Evolutionary conservation across 202 grass and related monocot genomes (phyloP).

Genomic region (Schoenoplectus triqueter): DNA sequence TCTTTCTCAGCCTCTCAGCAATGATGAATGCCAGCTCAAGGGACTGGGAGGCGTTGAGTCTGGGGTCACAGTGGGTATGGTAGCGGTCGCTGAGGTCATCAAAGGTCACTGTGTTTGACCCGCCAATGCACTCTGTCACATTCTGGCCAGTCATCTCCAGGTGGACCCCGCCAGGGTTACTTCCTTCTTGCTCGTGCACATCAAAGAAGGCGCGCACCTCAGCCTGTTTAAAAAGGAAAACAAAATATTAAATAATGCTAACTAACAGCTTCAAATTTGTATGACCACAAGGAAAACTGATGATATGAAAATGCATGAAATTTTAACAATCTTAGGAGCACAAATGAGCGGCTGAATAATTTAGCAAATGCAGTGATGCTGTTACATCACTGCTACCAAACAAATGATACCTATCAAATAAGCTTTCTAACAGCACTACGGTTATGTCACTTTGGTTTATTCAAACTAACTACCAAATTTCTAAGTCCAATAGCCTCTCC

Average conservation of each 20-base stretch:
- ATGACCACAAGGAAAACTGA: not conserved
- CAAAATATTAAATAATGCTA: not conserved
- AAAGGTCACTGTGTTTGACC: constrained; percentile 84
- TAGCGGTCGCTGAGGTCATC: constrained; percentile 86
- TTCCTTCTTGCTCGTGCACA: constrained; percentile 92
- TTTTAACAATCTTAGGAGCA: not conserved
- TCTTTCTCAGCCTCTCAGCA: constrained; percentile 87
- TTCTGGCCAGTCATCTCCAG: constrained; percentile 98
- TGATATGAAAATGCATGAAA: constrained; percentile 17
- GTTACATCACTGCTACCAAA: not conserved
- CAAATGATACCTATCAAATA: constrained; percentile 37
- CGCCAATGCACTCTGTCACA: constrained; percentile 89
- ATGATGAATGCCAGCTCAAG: constrained; percentile 91
- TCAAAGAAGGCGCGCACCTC: constrained; percentile 94
- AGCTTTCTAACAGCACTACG: constrained; percentile 19
- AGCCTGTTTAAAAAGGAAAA: constrained; percentile 49
- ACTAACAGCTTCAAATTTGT: constrained; percentile 1
- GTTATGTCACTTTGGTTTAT: constrained; percentile 7
- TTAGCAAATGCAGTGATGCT: not conserved
- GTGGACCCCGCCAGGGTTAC: constrained; percentile 90
- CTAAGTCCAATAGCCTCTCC: not conserved
- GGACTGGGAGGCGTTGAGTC: constrained; percentile 84
- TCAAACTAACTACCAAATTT: not conserved
- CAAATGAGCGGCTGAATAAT: not conserved
- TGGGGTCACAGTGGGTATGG: constrained; percentile 93